A percentile compares a stretch with the other conserved stretches of the same genome.
Conservation (phyloP, 2,329 filamentous ascomycete genomes). For the Chaetomium strumarium region DNA sequence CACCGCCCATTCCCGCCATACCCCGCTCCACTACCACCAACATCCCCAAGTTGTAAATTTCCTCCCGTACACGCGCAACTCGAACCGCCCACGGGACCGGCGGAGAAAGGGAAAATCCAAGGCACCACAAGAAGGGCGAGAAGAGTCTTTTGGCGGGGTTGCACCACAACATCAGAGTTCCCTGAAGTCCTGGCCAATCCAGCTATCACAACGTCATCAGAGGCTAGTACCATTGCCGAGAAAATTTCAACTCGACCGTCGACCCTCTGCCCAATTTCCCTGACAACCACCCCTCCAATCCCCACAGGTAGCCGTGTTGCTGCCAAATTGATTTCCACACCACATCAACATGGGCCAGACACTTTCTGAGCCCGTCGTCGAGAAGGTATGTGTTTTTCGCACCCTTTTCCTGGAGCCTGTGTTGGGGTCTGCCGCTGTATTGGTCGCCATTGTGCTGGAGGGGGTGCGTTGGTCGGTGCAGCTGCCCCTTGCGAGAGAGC, state of each 20-base stretch:
- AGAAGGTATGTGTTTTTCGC: conserved; percentile 68
- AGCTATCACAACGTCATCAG: conserved; percentile 15
- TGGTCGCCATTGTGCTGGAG: background rate
- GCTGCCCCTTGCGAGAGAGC: background rate
- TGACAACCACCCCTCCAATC: conserved; percentile 24
- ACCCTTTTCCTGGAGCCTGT: background rate
- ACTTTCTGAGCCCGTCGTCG: conserved; percentile 95
- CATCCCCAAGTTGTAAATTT: conserved; percentile 13
- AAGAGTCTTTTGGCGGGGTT: conserved; percentile 10
- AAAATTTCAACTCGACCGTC: conserved; percentile 7
- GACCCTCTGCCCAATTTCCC: conserved; percentile 17
- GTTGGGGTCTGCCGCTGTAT: background rate
- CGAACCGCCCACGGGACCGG: conserved; percentile 15
- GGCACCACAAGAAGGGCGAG: conserved; percentile 8
- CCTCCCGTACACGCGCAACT: conserved; percentile 21
- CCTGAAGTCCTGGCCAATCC: conserved; percentile 5
- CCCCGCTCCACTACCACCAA: conserved; percentile 22
- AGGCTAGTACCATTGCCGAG: conserved; percentile 8
- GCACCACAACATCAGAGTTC: conserved; percentile 6
- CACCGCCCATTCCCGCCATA: conserved; percentile 15
- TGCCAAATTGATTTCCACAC: conserved; percentile 27
- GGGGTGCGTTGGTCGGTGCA: background rate
- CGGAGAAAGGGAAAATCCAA: conserved; percentile 7
- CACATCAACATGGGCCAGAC: conserved; percentile 84
- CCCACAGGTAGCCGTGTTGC: conserved; percentile 27